Percentiles rank a stretch among this genome's conserved stretches.
Conservation (phyloP, 257 asterid species). For the Sherardia arvensis region DNA sequence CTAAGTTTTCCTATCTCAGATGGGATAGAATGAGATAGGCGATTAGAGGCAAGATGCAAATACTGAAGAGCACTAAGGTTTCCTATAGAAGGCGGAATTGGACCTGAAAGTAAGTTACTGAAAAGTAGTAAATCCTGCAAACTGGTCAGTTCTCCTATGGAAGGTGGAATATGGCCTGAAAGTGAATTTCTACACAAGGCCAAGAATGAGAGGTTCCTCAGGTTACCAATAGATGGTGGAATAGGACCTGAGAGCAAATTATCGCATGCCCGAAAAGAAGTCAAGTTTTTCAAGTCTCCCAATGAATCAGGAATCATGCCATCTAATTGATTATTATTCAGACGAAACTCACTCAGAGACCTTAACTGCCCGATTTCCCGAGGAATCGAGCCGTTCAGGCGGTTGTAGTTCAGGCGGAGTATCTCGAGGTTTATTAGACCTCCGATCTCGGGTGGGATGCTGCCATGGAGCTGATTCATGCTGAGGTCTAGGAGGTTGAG, state of each 20-base stretch:
- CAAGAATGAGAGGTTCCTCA: neutral
- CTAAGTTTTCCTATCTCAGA: conserved; percentile 11
- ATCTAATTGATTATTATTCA: neutral
- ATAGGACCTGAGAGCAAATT: neutral
- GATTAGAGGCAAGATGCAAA: neutral
- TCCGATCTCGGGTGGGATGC: too few species aligned
- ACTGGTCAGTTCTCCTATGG: neutral
- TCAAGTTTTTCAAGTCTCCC: neutral
- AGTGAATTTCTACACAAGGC: neutral
- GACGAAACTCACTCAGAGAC: neutral
- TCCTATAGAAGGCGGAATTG: neutral
- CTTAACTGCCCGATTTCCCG: neutral
- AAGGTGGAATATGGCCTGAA: neutral
- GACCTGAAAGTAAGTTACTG: neutral
- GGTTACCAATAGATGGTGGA: neutral
- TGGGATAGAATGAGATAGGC: neutral
- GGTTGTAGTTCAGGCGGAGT: too few species aligned
- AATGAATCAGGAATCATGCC: neutral
- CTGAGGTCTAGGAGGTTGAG: too few species aligned
- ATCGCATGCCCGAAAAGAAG: neutral
- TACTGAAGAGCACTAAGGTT: neutral
- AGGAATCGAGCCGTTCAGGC: neutral
- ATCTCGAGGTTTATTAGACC: too few species aligned
- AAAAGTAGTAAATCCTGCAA: neutral
- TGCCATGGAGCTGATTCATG: too few species aligned